Base-by-base conservation (phyloP, 2,329 filamentous ascomycete species). In the Dendryphion nanum region DNA sequence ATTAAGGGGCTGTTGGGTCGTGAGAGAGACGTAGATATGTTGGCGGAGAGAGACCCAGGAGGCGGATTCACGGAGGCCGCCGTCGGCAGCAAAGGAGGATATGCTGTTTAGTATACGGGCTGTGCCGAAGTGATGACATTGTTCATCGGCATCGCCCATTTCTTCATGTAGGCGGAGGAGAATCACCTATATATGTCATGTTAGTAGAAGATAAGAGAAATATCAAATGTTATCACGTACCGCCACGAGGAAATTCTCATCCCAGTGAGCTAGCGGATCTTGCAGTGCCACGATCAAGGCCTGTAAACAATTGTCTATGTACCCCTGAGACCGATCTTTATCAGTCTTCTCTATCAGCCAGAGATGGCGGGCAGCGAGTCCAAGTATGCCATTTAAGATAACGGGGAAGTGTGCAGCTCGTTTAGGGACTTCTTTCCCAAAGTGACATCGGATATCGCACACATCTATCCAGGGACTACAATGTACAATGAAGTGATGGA, bases 81-180 rank as follows among this genome's bases (percentile, higher is more conserved):
- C 67, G 19, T 64, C 55, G 3, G 56, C 53, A 2, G 61, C 61
- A 17, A 69, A 68, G 1, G 60, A 53, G 1, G 65, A 61, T 4
- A 67, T 65, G 6, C 52, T 61, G 33, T 67, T 66, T 0, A 71
- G 50, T 1, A 70, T 63, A 6, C 63, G 61, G 0, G 62, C 58
- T 2, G 63, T 63, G 1, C 67, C 67, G 19, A 64, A 57, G 12
- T 69, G 63, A 35, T 71, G 64, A 29, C 60, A 66, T 13, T 62
- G 57, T 14, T 66, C 56, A 37, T 71, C 67, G 3, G 55, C 49
- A 21, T 65, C 59, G 17, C 62, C 61, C 59, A 65, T 65, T 38
- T 76, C 73, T 48, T 76, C 73, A 37, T 75, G 73, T 4, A 75
- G 60, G 0, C 73, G 66, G 15, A 75, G 52, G 5, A 76, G 65